Evolutionary conservation across 2,329 filamentous ascomycete species (phyloP), one percentile per base, ranked within the genome.

Genomic region (Neocatenulostroma microsporum): DNA sequence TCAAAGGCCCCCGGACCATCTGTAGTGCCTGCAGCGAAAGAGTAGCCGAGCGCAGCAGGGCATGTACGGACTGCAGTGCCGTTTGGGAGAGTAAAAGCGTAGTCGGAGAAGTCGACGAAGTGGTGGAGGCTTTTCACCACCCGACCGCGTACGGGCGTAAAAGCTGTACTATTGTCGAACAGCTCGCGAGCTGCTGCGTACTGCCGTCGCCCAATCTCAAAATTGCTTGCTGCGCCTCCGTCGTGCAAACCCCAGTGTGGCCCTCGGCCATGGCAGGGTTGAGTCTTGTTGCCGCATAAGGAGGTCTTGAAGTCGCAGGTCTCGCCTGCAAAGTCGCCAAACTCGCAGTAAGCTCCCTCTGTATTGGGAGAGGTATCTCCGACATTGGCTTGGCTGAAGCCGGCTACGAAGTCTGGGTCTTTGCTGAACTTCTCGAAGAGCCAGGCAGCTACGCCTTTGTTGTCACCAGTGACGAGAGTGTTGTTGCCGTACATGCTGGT

Each of bases 401-500:
- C 89, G 3, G 88, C 87, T 1, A 95, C 84, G 49, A 94, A 94
- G 8, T 72, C 74, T 2, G 76, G 66, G n/a, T 60, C 62, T 2
- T 64, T 57, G 32, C 82, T 70, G 2, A 51, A 53, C 47, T 82
- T 74, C 57, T 96, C 89, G 36, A 95, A 80, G 10, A 94, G 67
- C 55, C 82, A 82, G 0, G 88, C 84, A 2, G 89, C 88, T 5
- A 94, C 85, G 10, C 89, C 89, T 64, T 96, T 96, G 67, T 96
- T 96, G 60, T 96, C 89, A n/a, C 85, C 89, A 3, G 87, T 80
- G 34, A 91, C 76, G 11, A 94, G 70, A 0, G 87, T 95, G 62
- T 94, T 94, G 63, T 95, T 95, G 37, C 84, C 82, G 17, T 88
- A 76, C 61, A 95, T 76, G 1, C 86, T 94, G 0, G 89, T 96